Conservation (phyloP, 2,329 filamentous ascomycete genomes). For the Diaporthe sp. region DNA sequence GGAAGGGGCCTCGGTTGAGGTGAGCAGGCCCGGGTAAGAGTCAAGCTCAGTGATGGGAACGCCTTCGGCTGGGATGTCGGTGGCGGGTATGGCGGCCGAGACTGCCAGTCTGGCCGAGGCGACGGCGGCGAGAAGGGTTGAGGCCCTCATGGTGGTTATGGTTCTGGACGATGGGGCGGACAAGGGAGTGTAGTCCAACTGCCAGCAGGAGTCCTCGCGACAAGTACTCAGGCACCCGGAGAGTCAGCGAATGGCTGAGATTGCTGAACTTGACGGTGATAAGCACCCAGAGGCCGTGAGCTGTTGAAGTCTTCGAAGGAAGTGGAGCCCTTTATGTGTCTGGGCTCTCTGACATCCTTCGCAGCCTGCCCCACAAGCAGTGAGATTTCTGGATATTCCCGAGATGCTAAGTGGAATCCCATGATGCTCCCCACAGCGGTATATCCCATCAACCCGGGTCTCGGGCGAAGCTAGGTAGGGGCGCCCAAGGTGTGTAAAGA, state of each 20-base stretch:
- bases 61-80: neutral
- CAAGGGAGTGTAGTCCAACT: neutral
- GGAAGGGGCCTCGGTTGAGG: neutral
- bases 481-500: neutral
- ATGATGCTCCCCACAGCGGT: constrained; percentile 18
- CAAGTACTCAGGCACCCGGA: no score
- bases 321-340: constrained; percentile 14
- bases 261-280: neutral
- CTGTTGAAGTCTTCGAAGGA: neutral
- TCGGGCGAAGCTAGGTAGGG: constrained; percentile 1
- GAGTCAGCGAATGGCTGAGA: no score
- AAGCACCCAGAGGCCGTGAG: neutral
- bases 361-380: neutral
- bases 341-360: neutral
- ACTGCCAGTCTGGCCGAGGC: constrained; percentile 9
- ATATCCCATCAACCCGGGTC: neutral
- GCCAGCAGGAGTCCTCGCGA: constrained; percentile 6
- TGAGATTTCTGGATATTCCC: neutral
- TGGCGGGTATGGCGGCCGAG: constrained; percentile 4
- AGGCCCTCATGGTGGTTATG: constrained; percentile 1
- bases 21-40: constrained; percentile 7
- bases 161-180: neutral
- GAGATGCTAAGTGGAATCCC: neutral
- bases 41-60: constrained; percentile 16
- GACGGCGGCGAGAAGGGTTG: constrained; percentile 7